Base-by-base conservation (phyloP, 2,329 filamentous ascomycete species). In the Exophiala oligosperma region DNA sequence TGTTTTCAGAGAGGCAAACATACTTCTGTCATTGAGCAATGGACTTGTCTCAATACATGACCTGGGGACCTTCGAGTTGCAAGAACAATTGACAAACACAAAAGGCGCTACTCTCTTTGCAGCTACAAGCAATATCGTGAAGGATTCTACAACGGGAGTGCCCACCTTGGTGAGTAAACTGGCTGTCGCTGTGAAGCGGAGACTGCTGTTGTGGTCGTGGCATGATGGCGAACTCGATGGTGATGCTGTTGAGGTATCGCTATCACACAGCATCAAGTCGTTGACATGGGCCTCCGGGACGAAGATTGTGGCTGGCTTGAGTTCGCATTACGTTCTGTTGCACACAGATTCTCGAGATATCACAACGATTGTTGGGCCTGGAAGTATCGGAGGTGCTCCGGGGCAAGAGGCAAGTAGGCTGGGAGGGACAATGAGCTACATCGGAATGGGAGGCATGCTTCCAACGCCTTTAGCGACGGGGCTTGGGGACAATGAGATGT, bases 71-170 rank as follows among this genome's bases (percentile, higher is more conserved):
- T 97, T 95, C 74, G 82, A 89, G 64, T 81, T 92, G 57, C 84
- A 93, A 69, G 90, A 96, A 73, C 89, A 86, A 61, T 79, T 99
- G 44, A 77, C 85, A 52, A 88, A 88, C 71, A 96, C 92, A 11
- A 94, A 90, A 75, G 94, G 94, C 66, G 93, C 94, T 12, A 88
- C 87, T 1, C 87, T 88, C 44, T 97, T 99, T 73, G 92, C 93
- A 1, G 91, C 96, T 44, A 97, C 92, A 1, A 96, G 91, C 63
- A 96, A 97, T 73, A 95, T 97, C 55, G 89, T 96, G 66, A 93
- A 94, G 72, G 94, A 99, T 73, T 77, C 86, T 4, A 84, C 85
- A 50, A 96, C 91, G 0, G 90, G 90, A 24, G 92, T 99, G 50
- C 92, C 92, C 1, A 91, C 93, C 66, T 95, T 99, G 56, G 92